Evolutionary conservation across 139 green algal genomes (phyloP).

Genomic region (Diplosphaera chodatii): DNA sequence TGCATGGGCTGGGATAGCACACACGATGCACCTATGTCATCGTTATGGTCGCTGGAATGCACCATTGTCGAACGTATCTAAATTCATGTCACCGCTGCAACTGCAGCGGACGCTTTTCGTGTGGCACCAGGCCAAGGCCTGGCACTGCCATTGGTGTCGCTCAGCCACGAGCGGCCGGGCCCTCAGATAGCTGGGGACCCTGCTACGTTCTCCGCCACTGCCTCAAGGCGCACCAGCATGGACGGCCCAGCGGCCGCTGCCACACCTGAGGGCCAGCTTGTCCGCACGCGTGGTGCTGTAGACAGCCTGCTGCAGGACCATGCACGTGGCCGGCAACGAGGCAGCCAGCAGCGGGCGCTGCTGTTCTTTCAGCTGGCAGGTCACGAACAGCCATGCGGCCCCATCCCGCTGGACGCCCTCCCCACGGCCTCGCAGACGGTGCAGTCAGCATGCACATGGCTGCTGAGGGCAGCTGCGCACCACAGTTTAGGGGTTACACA

Average conservation of each 20-base stretch:
- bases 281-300: neutral
- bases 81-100: too few species aligned
- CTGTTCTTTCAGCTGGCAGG: slow-evolving; percentile 30
- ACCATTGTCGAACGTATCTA: too few species aligned
- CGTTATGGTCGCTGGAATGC: too few species aligned
- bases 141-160: slow-evolving; percentile 12
- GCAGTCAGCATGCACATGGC: too few species aligned
- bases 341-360: slow-evolving; percentile 5
- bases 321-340: neutral
- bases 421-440: slow-evolving; percentile 4
- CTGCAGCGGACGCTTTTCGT: neutral
- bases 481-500: too few species aligned
- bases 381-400: slow-evolving; percentile 23
- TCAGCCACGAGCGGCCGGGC: neutral
- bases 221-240: neutral
- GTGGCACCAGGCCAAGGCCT: slow-evolving; percentile 5
- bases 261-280: neutral
- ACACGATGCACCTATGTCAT: too few species aligned
- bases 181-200: neutral
- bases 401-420: slow-evolving; percentile 18
- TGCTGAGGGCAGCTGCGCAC: too few species aligned
- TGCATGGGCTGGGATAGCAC: too few species aligned
- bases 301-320: neutral
- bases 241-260: neutral
- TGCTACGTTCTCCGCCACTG: neutral